phyloP scores from a whole-genome alignment of 2,329 filamentous ascomycete genomes.

The Xylariaceae sp. region DNA sequence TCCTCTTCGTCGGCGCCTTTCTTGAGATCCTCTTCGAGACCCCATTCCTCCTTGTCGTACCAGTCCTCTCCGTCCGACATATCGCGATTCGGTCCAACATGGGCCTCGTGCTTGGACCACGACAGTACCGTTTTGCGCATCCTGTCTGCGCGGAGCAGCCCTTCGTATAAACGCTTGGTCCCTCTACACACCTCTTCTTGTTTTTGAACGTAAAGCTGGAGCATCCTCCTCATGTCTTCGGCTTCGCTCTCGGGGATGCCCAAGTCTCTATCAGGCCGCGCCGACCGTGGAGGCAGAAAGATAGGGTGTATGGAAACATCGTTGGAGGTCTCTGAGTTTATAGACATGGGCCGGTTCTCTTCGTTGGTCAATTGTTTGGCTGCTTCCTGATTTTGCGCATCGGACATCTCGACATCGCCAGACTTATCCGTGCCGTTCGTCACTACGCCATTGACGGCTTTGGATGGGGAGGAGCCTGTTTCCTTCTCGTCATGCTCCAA shows the following conservation, averaged over 20 bases:
- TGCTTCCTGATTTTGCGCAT: conserved; percentile 13
- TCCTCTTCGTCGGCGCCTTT: conserved; percentile 84
- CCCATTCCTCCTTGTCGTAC: conserved; percentile 82
- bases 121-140: conserved; percentile 68
- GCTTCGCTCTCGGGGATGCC: conserved; percentile 72
- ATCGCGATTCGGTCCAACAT: conserved; percentile 63
- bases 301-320: conserved; percentile 69
- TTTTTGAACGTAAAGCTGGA: conserved; percentile 78
- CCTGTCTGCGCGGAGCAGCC: conserved; percentile 70
- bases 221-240: conserved; percentile 70
- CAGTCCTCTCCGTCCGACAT: conserved; percentile 89
- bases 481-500: conserved; percentile 5
- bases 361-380: conserved; percentile 17
- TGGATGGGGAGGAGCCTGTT: conserved; percentile 1
- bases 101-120: conserved; percentile 77
- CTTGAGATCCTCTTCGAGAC: conserved; percentile 68
- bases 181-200: conserved; percentile 80
- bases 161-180: conserved; percentile 64
- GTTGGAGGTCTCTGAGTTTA: conserved; percentile 43
- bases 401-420: conserved; percentile 18
- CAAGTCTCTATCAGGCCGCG: conserved; percentile 65
- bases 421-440: conserved; percentile 15
- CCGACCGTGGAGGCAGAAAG: conserved; percentile 63
- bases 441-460: conserved; percentile 7
- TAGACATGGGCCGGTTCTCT: conserved; percentile 24